Conservation (phyloP, 768 basidiomycete species). For the Suillus paluster region DNA sequence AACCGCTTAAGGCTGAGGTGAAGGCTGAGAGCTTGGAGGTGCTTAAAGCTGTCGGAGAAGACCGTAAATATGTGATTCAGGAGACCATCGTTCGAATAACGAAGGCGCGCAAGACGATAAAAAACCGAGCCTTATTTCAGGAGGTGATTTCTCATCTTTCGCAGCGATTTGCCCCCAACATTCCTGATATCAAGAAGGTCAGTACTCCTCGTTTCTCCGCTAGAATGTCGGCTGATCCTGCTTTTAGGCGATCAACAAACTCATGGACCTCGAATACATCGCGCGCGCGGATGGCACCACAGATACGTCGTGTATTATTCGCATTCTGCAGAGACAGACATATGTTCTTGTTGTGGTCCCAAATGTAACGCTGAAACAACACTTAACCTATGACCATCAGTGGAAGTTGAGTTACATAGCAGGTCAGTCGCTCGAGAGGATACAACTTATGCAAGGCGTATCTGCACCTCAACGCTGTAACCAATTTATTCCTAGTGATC, state of each 20-base stretch:
- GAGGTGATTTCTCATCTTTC: slow-evolving; percentile 91
- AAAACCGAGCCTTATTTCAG: slow-evolving; percentile 87
- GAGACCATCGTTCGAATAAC: slow-evolving; percentile 79
- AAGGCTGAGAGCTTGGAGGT: slow-evolving; percentile 90
- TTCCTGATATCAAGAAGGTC: slow-evolving; percentile 96
- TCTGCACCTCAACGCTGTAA: too few relatives aligned
- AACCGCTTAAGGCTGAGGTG: slow-evolving; percentile 92
- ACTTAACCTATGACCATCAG: too few relatives aligned
- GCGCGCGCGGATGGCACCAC: slow-evolving; percentile 91
- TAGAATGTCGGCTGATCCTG: too few relatives aligned
- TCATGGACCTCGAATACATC: slow-evolving; percentile 97
- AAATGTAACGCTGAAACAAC: too few relatives aligned
- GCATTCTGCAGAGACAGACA: too few relatives aligned
- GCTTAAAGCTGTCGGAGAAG: slow-evolving; percentile 91
- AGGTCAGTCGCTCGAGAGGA: too few relatives aligned
- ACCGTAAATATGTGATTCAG: slow-evolving; percentile 78
- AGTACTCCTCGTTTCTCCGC: slow-evolving; percentile 40
- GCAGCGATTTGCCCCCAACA: slow-evolving; percentile 87
- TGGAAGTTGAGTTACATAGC: too few relatives aligned
- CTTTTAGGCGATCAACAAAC: slow-evolving; percentile 62
- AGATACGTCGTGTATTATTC: too few relatives aligned
- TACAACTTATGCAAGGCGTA: too few relatives aligned
- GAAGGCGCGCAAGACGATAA: slow-evolving; percentile 74
- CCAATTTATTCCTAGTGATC: too few relatives aligned
- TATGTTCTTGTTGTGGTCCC: too few relatives aligned